Percentiles rank a stretch among this genome's conserved stretches.
Conservation (phyloP, 2,329 filamentous ascomycete species). For the Achaetomium macrosporum region DNA sequence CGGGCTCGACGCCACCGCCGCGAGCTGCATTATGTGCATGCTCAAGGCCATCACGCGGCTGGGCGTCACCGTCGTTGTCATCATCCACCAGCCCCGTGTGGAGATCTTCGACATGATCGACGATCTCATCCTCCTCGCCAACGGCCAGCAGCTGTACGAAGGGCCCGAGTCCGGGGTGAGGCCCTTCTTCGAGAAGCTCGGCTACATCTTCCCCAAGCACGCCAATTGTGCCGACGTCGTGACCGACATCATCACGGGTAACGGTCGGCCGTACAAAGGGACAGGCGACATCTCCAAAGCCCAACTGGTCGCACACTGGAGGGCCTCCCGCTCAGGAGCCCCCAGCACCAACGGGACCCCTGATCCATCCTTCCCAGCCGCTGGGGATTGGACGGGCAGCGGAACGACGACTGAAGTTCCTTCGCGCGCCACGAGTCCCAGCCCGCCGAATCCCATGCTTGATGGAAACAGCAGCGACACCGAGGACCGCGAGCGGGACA, state of each 20-base stretch:
- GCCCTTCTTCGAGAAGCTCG: constrained; percentile 41
- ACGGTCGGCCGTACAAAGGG: constrained; percentile 31
- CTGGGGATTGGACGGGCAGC: too few species aligned
- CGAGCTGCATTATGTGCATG: constrained; percentile 49
- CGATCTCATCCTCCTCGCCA: constrained; percentile 48
- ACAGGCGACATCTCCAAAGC: too few species aligned
- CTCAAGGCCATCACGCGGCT: constrained; percentile 48
- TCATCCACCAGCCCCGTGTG: constrained; percentile 54
- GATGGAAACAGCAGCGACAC: too few species aligned
- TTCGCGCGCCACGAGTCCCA: too few species aligned
- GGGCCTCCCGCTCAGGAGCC: too few species aligned
- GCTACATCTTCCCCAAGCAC: too few species aligned
- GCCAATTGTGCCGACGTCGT: constrained; percentile 52
- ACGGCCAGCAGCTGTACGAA: constrained; percentile 50
- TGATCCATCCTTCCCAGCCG: too few species aligned
- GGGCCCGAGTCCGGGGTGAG: constrained; percentile 40
- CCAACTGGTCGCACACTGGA: too few species aligned
- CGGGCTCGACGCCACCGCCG: constrained; percentile 49
- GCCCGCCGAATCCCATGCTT: too few species aligned
- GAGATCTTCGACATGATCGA: constrained; percentile 56
- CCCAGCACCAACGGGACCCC: too few species aligned
- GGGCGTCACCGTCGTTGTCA: constrained; percentile 52
- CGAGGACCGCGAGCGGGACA: too few species aligned
- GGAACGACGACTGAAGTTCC: too few species aligned
- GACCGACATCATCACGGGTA: constrained; percentile 57